Evolutionary conservation across 2,329 filamentous ascomycete genomes (phyloP).

Genomic region (Fusarium udum): DNA sequence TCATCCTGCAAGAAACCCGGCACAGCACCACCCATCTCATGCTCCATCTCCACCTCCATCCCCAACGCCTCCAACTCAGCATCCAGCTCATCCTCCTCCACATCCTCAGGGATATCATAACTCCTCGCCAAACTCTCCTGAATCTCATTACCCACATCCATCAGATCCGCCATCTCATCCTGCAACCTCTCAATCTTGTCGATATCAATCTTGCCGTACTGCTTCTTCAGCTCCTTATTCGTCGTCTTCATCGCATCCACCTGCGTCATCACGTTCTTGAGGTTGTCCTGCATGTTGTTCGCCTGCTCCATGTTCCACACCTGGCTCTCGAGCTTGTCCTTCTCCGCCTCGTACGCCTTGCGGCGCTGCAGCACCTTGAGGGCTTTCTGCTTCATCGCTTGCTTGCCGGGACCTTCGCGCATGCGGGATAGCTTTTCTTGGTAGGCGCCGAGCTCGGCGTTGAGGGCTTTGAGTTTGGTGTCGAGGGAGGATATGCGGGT

Average conservation of each 20-base stretch:
- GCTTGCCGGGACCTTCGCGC: constrained; percentile 95
- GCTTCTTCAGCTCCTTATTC: constrained; percentile 88
- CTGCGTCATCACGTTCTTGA: constrained; percentile 98
- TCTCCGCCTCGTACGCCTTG: constrained; percentile 93
- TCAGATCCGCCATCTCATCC: constrained; percentile 98
- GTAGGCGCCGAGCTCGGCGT: constrained; percentile 88
- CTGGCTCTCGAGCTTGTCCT: constrained; percentile 92
- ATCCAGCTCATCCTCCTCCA: constrained; percentile 95
- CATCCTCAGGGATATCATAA: constrained; percentile 96
- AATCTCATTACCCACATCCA: constrained; percentile 98
- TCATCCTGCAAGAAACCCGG: constrained; percentile 93
- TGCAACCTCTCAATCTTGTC: constrained; percentile 98
- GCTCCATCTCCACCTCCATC: constrained; percentile 91
- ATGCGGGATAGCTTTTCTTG: constrained; percentile 89
- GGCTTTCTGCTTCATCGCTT: constrained; percentile 91
- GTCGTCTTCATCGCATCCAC: constrained; percentile 98
- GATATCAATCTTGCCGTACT: constrained; percentile 97
- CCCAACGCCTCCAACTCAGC: constrained; percentile 95
- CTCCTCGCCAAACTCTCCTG: constrained; percentile 91
- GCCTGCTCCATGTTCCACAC: constrained; percentile 99
- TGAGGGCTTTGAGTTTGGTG: constrained; percentile 92
- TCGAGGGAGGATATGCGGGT: constrained; percentile 86
- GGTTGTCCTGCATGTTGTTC: constrained; percentile 97
- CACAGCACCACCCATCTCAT: constrained; percentile 69
- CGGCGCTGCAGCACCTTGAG: constrained; percentile 93